Evolutionary conservation across 768 basidiomycete genomes (phyloP).

Genomic region (Mycena rebaudengoi): DNA sequence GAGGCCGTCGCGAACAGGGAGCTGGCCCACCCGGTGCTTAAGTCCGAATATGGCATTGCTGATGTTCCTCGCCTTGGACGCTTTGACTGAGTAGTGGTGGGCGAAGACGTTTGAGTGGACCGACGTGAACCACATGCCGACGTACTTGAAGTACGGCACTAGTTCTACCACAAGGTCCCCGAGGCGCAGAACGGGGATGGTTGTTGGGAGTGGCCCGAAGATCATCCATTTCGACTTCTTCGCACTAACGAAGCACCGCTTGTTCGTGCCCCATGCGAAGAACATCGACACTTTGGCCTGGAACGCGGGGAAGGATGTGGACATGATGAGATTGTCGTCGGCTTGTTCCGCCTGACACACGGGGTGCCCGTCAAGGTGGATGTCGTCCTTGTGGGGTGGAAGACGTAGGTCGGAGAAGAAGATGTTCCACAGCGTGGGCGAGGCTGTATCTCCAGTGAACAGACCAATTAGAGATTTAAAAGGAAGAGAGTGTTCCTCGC

Average conservation of each 20-base stretch:
- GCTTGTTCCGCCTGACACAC: slow-evolving; percentile 33
- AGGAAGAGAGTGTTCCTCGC: background rate
- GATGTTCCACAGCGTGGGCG: slow-evolving; percentile 33
- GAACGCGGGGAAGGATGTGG: slow-evolving; percentile 18
- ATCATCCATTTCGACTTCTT: slow-evolving; percentile 29
- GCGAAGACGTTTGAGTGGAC: slow-evolving; percentile 7
- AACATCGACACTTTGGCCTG: slow-evolving; percentile 25
- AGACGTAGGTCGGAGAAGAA: slow-evolving; percentile 30
- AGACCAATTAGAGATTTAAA: slow-evolving; percentile 25
- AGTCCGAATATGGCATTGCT: slow-evolving; percentile 25
- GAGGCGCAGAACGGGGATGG: background rate
- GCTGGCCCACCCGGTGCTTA: slow-evolving; percentile 19
- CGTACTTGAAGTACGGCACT: slow-evolving; percentile 10
- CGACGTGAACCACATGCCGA: slow-evolving; percentile 22
- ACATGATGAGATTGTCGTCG: slow-evolving; percentile 12
- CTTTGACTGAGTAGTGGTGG: background rate
- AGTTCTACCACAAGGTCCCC: slow-evolving; percentile 1
- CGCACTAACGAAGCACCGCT: slow-evolving; percentile 33
- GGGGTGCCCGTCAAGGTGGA: slow-evolving; percentile 5
- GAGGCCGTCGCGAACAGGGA: slow-evolving; percentile 23
- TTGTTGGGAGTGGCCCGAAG: slow-evolving; percentile 13
- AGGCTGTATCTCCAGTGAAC: slow-evolving; percentile 35
- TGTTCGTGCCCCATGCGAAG: slow-evolving; percentile 25
- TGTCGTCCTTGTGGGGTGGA: slow-evolving; percentile 16
- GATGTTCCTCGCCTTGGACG: slow-evolving; percentile 26